Base-by-base conservation (phyloP, 768 basidiomycete species). In the Kwoniella heveanensis region DNA sequence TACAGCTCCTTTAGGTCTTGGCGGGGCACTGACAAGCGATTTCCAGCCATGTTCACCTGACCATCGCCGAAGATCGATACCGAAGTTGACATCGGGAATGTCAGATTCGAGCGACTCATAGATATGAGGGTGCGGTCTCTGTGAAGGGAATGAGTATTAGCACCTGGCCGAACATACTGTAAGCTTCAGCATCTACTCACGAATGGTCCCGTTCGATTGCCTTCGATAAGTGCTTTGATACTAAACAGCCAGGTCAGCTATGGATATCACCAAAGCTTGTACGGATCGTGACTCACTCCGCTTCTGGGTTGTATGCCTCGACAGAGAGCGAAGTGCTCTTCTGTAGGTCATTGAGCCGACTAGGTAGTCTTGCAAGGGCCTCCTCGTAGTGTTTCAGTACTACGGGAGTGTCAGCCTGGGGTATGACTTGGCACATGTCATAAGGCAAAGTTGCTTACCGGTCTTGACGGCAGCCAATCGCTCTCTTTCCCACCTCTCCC, bases 191-290 rank as follows among this genome's bases (percentile, higher is more conserved):
- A 24, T 12, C 26, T 2, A 62, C 72, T 61, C 39, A 71, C 70
- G 87, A 96, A 98, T 0, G 93, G 90, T 0, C 94, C 94, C 0
- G 92, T 95, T 58, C 94, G 86, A 77, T 92, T 91, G 12, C 90
- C 88, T 78, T 96, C 93, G 65, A 96, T 92, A 54, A 95, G 85
- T 10, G 90, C 91, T 50, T 74, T 70, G 57, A 80, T 65, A 48
- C 71, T 72, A 50, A 30, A 8, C 21, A 9, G 21, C n/a, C 10
- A 13, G 25, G 37, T 58, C 22, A 62, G 60, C 27, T 22, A 22
- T 15, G 19, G 54, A 8, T 27, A 1, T 7, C 19, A 19, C 15
- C 39, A n/a, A n/a, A n/a, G n/a, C n/a, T n/a, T n/a, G 39, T 8
- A 44, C 5, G 32, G 57, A 3, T 24, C 29, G 21, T 19, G 22